phyloP scores from a whole-genome alignment of 768 basidiomycete species.

The Leccinum barrowsii region DNA sequence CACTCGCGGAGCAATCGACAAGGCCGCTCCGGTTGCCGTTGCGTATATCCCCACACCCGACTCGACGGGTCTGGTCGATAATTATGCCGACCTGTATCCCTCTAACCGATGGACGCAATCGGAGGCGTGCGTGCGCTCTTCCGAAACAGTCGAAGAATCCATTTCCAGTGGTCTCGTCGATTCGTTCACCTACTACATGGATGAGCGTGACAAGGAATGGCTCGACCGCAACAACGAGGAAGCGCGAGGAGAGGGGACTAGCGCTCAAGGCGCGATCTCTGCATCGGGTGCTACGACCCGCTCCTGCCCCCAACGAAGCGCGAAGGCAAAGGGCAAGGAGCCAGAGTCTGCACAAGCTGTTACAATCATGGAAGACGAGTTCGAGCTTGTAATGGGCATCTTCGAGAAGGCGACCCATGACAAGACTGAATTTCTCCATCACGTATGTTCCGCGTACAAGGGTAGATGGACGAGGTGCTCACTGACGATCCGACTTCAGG shows the following conservation, averaged over 20 bases:
- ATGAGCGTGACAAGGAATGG: constrained; percentile 95
- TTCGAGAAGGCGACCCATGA: constrained; percentile 91
- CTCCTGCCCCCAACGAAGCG: constrained; percentile 54
- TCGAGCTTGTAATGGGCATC: constrained; percentile 93
- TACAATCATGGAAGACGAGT: constrained; percentile 85
- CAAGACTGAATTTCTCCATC: constrained; percentile 84
- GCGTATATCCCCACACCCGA: constrained; percentile 93
- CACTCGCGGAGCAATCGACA: constrained; percentile 34
- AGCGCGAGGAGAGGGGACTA: constrained; percentile 82
- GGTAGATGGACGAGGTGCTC: background rate
- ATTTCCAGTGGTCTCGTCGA: constrained; percentile 57
- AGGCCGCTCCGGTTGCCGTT: constrained; percentile 39
- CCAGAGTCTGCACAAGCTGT: constrained; percentile 62
- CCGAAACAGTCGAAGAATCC: constrained; percentile 82
- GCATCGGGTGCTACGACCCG: constrained; percentile 47
- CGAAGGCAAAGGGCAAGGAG: constrained; percentile 83
- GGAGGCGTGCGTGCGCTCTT: constrained; percentile 71
- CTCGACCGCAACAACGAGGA: constrained; percentile 87
- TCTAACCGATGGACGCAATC: constrained; percentile 72
- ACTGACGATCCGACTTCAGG: constrained; percentile 33
- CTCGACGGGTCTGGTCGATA: constrained; percentile 72
- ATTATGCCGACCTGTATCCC: constrained; percentile 78
- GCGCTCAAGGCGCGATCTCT: constrained; percentile 66
- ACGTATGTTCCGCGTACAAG: constrained; percentile 49
- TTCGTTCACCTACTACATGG: constrained; percentile 89